Evolutionary conservation across 192 early-diverging fungal species (phyloP).

Genomic region (Gryganskiella cystojenkinii): DNA sequence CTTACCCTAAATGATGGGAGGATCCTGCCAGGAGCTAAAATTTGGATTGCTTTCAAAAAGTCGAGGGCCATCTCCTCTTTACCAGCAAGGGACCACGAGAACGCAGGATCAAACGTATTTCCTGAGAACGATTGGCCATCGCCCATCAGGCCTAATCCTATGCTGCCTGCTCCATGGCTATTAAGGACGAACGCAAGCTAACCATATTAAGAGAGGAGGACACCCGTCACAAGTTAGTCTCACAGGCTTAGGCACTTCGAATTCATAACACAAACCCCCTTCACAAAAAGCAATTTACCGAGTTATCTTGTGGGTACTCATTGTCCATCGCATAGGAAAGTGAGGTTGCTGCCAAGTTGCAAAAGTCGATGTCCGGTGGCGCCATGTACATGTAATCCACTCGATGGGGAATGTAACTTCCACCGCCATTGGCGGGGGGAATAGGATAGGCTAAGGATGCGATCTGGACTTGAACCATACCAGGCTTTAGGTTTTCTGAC

Average conservation of each 20-base stretch:
- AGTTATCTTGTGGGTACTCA: constrained; percentile 49
- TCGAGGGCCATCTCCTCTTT: constrained; percentile 45
- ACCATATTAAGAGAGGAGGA: neutral
- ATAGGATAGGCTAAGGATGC: constrained; percentile 32
- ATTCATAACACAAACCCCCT: neutral
- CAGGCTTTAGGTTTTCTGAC: constrained; percentile 46
- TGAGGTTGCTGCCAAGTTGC: constrained; percentile 42
- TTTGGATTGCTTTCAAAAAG: constrained; percentile 36
- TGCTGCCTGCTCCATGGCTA: constrained; percentile 11
- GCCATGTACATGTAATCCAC: constrained; percentile 53
- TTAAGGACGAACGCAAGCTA: constrained; percentile 40
- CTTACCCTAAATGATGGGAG: constrained; percentile 41
- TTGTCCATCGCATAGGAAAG: constrained; percentile 40
- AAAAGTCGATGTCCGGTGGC: constrained; percentile 44
- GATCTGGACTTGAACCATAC: constrained; percentile 43
- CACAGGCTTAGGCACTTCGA: too few relatives aligned
- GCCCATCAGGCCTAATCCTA: constrained; percentile 32
- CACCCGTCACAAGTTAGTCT: too few relatives aligned
- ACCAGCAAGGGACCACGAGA: constrained; percentile 11
- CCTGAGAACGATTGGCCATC: constrained; percentile 29
- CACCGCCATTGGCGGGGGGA: neutral
- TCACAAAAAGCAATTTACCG: constrained; percentile 10
- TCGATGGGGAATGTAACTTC: constrained; percentile 7
- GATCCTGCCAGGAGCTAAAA: constrained; percentile 36
- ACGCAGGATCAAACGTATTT: constrained; percentile 35